Evolutionary conservation across 352 stramenopile species (phyloP).

Genomic region (Phytophthora fragariaefolia): DNA sequence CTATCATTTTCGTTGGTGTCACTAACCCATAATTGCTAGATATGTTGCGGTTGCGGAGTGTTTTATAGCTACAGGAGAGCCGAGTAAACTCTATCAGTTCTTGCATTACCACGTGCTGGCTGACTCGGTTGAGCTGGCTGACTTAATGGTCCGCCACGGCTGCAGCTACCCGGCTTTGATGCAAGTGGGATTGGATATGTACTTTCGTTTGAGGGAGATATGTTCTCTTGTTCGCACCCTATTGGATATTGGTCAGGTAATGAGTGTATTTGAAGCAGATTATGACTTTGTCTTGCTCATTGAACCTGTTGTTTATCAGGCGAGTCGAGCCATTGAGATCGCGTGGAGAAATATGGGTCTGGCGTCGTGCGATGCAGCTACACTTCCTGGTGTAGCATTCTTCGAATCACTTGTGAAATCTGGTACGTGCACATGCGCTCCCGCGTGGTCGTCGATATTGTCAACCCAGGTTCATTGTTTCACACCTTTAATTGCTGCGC

Average conservation of each 20-base stretch:
- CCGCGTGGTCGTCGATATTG: background rate
- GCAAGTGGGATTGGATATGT: slow-evolving; percentile 76
- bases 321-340: slow-evolving; percentile 52
- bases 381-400: slow-evolving; percentile 51
- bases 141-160: slow-evolving; percentile 50
- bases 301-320: slow-evolving; percentile 26
- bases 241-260: slow-evolving; percentile 58
- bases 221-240: slow-evolving; percentile 53
- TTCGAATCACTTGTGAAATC: slow-evolving; percentile 52
- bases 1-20: background rate
- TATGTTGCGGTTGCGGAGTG: slow-evolving; percentile 60
- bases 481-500: background rate
- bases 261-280: background rate
- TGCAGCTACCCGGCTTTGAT: slow-evolving; percentile 39
- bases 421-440: slow-evolving; percentile 12
- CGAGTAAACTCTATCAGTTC: slow-evolving; percentile 69
- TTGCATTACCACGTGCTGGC: slow-evolving; percentile 63
- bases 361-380: slow-evolving; percentile 44
- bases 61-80: slow-evolving; percentile 51
- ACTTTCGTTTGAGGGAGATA: slow-evolving; percentile 59
- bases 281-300: background rate
- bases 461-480: background rate
- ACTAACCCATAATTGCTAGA: slow-evolving; percentile 37
- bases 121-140: slow-evolving; percentile 66
- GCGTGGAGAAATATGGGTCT: slow-evolving; percentile 54